These are phyloP conservation scores for Pseudonitzschia delicatissima DNA, from an alignment of 108 stramenopile species.

Conservation along the genomic window DNA sequence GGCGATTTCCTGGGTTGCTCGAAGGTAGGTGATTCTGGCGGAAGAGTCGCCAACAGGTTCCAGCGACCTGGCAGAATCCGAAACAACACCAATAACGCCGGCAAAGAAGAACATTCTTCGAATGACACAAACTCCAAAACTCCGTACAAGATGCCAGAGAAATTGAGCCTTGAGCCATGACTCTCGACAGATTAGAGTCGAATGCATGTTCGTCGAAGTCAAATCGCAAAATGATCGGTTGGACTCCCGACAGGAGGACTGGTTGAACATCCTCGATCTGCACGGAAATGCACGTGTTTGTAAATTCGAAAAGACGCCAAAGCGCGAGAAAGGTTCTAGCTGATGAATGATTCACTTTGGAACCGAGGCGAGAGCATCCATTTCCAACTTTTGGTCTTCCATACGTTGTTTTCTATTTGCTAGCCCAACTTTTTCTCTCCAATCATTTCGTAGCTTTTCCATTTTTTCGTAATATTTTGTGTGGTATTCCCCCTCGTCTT, in stretches of 20 bases:
- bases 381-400: slow-evolving; percentile 32
- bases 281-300: slow-evolving; percentile 68
- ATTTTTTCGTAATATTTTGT: slow-evolving; percentile 52
- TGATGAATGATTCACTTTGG: slow-evolving; percentile 16
- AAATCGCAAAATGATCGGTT: slow-evolving; percentile 81
- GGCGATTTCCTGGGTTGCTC: slow-evolving; percentile 79
- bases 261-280: slow-evolving; percentile 73
- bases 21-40: slow-evolving; percentile 62
- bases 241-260: slow-evolving; percentile 79
- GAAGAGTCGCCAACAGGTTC: slow-evolving; percentile 7
- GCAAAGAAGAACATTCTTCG: not conserved
- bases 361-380: slow-evolving; percentile 41
- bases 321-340: slow-evolving; percentile 6
- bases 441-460: slow-evolving; percentile 37
- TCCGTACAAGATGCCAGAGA: slow-evolving; percentile 39
- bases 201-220: slow-evolving; percentile 80
- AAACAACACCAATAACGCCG: not conserved
- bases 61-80: not conserved
- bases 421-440: slow-evolving; percentile 31
- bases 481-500: slow-evolving; percentile 50
- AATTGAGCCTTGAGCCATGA: slow-evolving; percentile 42
- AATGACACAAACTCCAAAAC: not conserved
- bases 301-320: slow-evolving; percentile 50
- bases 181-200: slow-evolving; percentile 37
- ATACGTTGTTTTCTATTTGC: slow-evolving; percentile 11